Evolutionary conservation across 257 asterid genomes (phyloP), one percentile per base, ranked within the genome.

Genomic region (Striga asiatica): DNA sequence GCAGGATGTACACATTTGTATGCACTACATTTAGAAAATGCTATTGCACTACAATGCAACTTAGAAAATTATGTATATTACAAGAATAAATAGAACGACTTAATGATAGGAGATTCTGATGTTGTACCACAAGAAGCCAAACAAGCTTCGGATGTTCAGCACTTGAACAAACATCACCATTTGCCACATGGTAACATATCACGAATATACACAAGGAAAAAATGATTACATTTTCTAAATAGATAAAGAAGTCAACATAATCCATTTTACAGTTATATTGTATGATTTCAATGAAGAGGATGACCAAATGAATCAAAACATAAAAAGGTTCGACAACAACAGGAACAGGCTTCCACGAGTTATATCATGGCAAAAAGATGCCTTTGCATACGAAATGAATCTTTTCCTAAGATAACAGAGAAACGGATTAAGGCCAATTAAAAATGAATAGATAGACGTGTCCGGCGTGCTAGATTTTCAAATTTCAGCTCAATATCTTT

Each of bases 321-420:
- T 13, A 22, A 54, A 56, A 6, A 3, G 37, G 35, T 10, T 34
- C 14, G 27, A 20, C 16, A 41, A 51, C 35, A 66, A 45, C 3
- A 55, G n/a, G 52, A 54, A 5, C 53, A 45, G 38, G 47, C 32
- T 27, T 21, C 9, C 42, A 61, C 38, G 25, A 66, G 42, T 38
- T 50, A 45, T 13, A 16, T 12, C 56, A 38, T 18, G 18, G 28
- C 19, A 60, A 25, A 7, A 17, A 31, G 52, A 66, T 5, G 54
- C 50, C 47, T 56, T 39, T 41, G 50, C 56, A 64, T 21, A 46
- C 17, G 18, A 67, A 56, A 60, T 5, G 23, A 13, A 50, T 24
- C 50, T 47, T 45, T 25, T 27, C 21, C 32, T 47, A 48, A 46
- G 28, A 31, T 59, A 27, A 56, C 4, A 64, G 17, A 27, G 12